Base-by-base conservation (phyloP, 306 rosid genomes). In the Lupinus albus region DNA sequence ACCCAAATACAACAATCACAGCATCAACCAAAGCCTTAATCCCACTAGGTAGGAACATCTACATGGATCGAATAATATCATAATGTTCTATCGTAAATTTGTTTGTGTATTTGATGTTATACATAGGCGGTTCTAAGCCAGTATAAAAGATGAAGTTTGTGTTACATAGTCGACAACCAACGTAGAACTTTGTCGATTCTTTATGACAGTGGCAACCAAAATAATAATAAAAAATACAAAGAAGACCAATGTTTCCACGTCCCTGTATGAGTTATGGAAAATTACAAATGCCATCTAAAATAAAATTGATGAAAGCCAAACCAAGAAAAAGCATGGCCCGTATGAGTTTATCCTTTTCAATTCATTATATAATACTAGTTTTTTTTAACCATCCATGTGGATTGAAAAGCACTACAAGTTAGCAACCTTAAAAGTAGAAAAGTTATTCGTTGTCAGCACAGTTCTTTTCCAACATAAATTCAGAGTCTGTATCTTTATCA, bases 221-320 rank as follows among this genome's bases (percentile, higher is more conserved):
- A 36, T 36, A 36, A 7, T 25, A 25, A 25, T 25, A 25, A 25
- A 25, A 20, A 25, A 25, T 33, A 33, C 8, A 33, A 33, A 33
- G 38, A 33, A 33, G 38, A 33, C 44, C 66, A 51, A 33, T 62
- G 21, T 21, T 39, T 16, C 30, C 55, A 41, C 35, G 42, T 52
- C 71, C 28, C 10, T 67, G 17, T 38, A 57, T 16, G 42, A 49
- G 32, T 39, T 9, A 61, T 11, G 54, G 20, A 18, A 72, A 51
- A 39, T 51, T 62, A 54, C 56, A 52, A 44, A 73, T 28, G 42
- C 38, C 36, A 61, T 39, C 46, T 39, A 61, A 62, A 51, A 15
- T 18, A 25, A 25, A 25, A 2, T 25, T 25, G 46, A 33, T 50
- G 8, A 17, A 35, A 15, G 8, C 12, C 18, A 53, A 30, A 18